Evolutionary conservation across 768 basidiomycete species (phyloP).

Genomic region (Daedaleopsis sinensis): DNA sequence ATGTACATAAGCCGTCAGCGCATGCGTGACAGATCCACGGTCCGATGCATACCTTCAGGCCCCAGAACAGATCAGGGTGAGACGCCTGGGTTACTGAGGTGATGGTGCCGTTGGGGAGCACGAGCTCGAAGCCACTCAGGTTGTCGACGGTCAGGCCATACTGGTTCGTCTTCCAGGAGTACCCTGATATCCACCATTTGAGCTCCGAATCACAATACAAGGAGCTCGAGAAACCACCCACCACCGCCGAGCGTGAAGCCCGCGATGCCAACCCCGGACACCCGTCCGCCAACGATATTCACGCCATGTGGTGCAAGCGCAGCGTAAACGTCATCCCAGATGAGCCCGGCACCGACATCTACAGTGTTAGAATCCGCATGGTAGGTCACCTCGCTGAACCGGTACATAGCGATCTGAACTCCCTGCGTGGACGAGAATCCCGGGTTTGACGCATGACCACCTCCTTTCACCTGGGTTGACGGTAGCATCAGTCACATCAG

Average conservation of each 20-base stretch:
- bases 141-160: slow-evolving; percentile 60
- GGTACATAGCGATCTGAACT: slow-evolving; percentile 38
- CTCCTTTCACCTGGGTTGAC: slow-evolving; percentile 36
- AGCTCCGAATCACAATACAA: not conserved
- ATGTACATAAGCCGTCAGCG: not conserved
- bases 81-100: slow-evolving; percentile 34
- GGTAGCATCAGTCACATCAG: not conserved
- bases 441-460: slow-evolving; percentile 36
- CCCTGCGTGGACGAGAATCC: slow-evolving; percentile 40
- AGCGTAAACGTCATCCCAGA: slow-evolving; percentile 70
- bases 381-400: slow-evolving; percentile 32
- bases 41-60: slow-evolving; percentile 39
- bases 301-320: slow-evolving; percentile 51
- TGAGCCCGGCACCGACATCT: slow-evolving; percentile 42
- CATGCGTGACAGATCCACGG: not conserved
- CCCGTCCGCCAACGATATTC: slow-evolving; percentile 61
- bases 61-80: slow-evolving; percentile 45
- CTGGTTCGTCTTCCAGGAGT: slow-evolving; percentile 67
- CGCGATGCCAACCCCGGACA: slow-evolving; percentile 46
- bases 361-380: slow-evolving; percentile 22
- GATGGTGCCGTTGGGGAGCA: slow-evolving; percentile 54
- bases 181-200: slow-evolving; percentile 41
- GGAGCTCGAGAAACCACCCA: slow-evolving; percentile 18
- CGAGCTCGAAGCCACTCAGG: slow-evolving; percentile 57
- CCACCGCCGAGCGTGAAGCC: slow-evolving; percentile 54